Percentiles rank a stretch among this genome's conserved stretches.
These are phyloP conservation scores for Cytospora piceae DNA, from an alignment of 2,329 filamentous ascomycete genomes.

Conservation along the genomic window DNA sequence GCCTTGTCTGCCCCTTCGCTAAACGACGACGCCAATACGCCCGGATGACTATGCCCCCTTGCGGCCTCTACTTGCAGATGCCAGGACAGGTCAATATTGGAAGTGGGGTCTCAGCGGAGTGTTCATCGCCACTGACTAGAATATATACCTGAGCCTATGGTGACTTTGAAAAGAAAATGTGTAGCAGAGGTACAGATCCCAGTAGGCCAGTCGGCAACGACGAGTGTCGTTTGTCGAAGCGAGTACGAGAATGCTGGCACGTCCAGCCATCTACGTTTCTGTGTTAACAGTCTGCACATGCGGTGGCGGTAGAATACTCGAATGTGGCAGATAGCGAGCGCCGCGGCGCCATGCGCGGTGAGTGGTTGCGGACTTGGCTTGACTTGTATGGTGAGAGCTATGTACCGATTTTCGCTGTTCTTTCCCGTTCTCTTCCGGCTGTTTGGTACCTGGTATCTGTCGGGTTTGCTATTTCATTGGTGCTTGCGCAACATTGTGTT, in stretches of 20 bases:
- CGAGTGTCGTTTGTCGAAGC: conserved; percentile 38
- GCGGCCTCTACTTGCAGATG: conserved; percentile 38
- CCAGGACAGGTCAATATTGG: conserved; percentile 39
- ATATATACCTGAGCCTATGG: conserved; percentile 44
- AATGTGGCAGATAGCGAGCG: conserved; percentile 39
- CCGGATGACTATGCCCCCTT: conserved; percentile 42
- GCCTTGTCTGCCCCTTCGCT: conserved; percentile 41
- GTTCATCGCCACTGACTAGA: conserved; percentile 45
- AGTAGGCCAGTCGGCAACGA: conserved; percentile 2
- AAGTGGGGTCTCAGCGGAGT: conserved; percentile 44
- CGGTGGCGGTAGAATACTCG: conserved; percentile 37
- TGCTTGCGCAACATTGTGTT: conserved; percentile 6
- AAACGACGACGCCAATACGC: conserved; percentile 40
- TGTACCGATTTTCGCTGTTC: conserved; percentile 28
- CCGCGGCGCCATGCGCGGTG: conserved; percentile 36
- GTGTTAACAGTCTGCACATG: conserved; percentile 35
- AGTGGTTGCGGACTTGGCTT: conserved; percentile 36
- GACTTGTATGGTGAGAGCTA: conserved; percentile 36
- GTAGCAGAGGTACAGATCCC: conserved; percentile 28
- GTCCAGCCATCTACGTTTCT: conserved; percentile 39
- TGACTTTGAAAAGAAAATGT: conserved; percentile 37
- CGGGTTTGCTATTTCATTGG: not conserved
- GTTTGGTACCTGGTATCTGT: not conserved
- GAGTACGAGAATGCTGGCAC: conserved; percentile 38
- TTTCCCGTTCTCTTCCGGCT: not conserved